These are phyloP conservation scores for Setaria viridis DNA, from an alignment of 202 grass and related monocot species.

Conservation along the genomic window DNA sequence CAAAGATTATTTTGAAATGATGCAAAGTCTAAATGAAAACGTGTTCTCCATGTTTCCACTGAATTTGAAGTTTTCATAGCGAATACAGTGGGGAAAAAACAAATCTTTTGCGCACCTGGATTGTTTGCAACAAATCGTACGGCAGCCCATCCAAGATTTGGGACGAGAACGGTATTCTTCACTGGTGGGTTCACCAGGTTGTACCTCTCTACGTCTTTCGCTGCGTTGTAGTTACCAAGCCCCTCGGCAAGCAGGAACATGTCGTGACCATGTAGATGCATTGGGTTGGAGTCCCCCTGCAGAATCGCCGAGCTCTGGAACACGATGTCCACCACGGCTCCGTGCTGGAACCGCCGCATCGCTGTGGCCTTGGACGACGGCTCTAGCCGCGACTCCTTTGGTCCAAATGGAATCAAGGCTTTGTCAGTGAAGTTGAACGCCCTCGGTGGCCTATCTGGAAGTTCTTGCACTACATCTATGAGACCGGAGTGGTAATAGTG, in stretches of 20 bases:
- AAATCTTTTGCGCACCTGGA: background rate
- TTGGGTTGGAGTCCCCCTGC: constrained; percentile 51
- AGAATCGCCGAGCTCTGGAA: constrained; percentile 50
- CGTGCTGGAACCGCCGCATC: constrained; percentile 25
- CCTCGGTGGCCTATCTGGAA: constrained; percentile 31
- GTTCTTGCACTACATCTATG: background rate
- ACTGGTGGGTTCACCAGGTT: constrained; percentile 53
- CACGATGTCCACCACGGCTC: constrained; percentile 46
- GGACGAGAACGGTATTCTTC: constrained; percentile 52
- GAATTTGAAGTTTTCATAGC: background rate
- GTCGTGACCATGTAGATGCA: constrained; percentile 62
- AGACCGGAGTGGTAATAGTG: constrained; percentile 21
- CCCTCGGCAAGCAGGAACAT: constrained; percentile 61
- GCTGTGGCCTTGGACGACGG: constrained; percentile 24
- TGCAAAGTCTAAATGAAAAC: too few relatives aligned
- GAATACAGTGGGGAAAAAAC: background rate
- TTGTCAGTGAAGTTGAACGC: constrained; percentile 49
- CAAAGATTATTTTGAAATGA: too few relatives aligned
- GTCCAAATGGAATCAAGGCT: constrained; percentile 34
- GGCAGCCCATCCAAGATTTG: constrained; percentile 46
- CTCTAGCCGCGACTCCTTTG: constrained; percentile 1
- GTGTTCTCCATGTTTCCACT: too few relatives aligned
- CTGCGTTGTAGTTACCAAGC: constrained; percentile 46
- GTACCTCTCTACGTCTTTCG: constrained; percentile 19
- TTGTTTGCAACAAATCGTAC: constrained; percentile 57